Evolutionary conservation across 108 stramenopile genomes (phyloP).

Genomic region (Bacterosira constricta): DNA sequence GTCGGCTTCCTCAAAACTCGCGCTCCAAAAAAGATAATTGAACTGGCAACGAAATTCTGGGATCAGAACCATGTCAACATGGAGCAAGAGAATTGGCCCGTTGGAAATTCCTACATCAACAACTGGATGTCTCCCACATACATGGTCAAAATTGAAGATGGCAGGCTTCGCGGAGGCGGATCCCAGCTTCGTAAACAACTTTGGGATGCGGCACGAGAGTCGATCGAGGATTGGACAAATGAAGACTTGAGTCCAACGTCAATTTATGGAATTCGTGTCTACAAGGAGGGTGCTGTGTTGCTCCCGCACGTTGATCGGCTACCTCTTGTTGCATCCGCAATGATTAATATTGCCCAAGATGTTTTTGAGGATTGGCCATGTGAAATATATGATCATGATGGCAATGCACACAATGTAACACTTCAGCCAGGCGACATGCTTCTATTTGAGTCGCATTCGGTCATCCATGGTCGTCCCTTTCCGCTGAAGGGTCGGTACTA

Average conservation of each 20-base stretch:
- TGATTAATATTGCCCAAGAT: slow-evolving; percentile 75
- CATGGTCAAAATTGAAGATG: slow-evolving; percentile 55
- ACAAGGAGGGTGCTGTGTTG: slow-evolving; percentile 56
- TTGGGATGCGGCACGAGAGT: slow-evolving; percentile 52
- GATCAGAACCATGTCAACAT: slow-evolving; percentile 39
- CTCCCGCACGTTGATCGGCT: slow-evolving; percentile 79
- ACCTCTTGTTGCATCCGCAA: slow-evolving; percentile 76
- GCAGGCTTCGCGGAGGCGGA: slow-evolving; percentile 47
- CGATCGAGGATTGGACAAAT: slow-evolving; percentile 75
- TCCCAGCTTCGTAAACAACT: slow-evolving; percentile 32
- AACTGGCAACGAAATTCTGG: slow-evolving; percentile 57
- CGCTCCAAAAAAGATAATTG: slow-evolving; percentile 44
- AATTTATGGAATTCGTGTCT: slow-evolving; percentile 76
- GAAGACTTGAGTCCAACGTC: slow-evolving; percentile 62
- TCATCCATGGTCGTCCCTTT: slow-evolving; percentile 72
- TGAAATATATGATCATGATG: slow-evolving; percentile 61
- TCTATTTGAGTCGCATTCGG: slow-evolving; percentile 55
- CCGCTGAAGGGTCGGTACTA: slow-evolving; percentile 81
- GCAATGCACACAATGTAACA: slow-evolving; percentile 69
- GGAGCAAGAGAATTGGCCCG: slow-evolving; percentile 55
- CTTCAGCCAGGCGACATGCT: slow-evolving; percentile 81
- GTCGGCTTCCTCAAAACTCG: slow-evolving; percentile 57
- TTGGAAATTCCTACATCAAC: slow-evolving; percentile 53
- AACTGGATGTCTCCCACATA: slow-evolving; percentile 46
- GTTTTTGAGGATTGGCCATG: slow-evolving; percentile 58